Conservation (phyloP, 2,329 filamentous ascomycete genomes). For the Tolypocladium guangdongense region DNA sequence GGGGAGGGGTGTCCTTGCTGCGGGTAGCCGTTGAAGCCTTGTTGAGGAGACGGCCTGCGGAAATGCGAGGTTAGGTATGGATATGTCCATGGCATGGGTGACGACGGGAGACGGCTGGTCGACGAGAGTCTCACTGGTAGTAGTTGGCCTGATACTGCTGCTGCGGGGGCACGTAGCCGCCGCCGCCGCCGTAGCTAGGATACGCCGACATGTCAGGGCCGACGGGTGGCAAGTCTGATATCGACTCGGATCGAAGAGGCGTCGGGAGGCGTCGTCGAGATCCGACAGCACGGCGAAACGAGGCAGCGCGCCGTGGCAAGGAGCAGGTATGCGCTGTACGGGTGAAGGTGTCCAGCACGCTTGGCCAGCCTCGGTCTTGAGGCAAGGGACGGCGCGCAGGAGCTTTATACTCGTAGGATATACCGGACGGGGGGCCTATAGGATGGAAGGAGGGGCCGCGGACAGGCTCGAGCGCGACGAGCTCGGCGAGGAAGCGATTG, state of each 20-base stretch:
- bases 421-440: not conserved
- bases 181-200: constrained; percentile 42
- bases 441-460: not conserved
- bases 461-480: not conserved
- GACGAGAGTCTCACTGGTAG: constrained; percentile 6
- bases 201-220: constrained; percentile 48
- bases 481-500: not conserved
- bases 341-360: not conserved
- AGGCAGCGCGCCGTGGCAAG: not conserved
- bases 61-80: not conserved
- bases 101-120: not conserved
- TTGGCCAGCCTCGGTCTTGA: not conserved
- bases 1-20: constrained; percentile 35
- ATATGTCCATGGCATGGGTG: not conserved
- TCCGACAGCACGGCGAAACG: not conserved
- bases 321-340: not conserved
- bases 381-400: not conserved
- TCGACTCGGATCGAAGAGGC: not conserved
- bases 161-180: constrained; percentile 31
- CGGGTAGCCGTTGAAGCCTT: constrained; percentile 27
- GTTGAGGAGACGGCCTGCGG: constrained; percentile 5
- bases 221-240: not conserved
- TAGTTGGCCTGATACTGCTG: constrained; percentile 28
- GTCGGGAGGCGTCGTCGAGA: not conserved
- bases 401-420: not conserved